phyloP scores from a whole-genome alignment of 305 asterid genomes.

The Fraxinus velutina region DNA sequence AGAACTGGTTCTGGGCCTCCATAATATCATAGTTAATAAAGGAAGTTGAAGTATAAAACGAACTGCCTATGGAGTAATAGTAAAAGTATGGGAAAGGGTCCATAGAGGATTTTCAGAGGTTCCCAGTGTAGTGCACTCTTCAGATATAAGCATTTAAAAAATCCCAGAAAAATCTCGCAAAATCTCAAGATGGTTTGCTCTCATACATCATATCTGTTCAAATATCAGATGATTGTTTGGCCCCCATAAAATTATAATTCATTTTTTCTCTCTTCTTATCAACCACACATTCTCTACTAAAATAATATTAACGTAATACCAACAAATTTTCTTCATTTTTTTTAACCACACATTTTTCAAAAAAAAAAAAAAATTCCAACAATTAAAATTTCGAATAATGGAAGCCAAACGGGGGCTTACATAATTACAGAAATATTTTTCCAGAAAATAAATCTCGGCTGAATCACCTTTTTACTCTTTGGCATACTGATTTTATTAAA shows the following conservation, averaged over 20 bases:
- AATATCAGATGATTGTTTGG: not conserved
- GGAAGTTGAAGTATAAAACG: not conserved
- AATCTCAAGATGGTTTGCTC: not conserved
- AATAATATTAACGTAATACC: too few species aligned
- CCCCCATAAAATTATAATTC: not conserved
- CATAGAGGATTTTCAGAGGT: not conserved
- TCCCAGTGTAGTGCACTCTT: not conserved
- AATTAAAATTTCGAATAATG: not conserved
- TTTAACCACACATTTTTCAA: not conserved
- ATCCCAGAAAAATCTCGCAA: not conserved
- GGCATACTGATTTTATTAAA: not conserved
- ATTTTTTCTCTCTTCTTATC: not conserved
- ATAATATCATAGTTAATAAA: not conserved
- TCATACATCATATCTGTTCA: not conserved
- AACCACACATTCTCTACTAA: not conserved
- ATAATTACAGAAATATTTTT: not conserved
- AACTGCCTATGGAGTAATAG: not conserved
- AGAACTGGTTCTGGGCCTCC: not conserved
- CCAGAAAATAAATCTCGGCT: not conserved
- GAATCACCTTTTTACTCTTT: not conserved
- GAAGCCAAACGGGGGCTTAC: not conserved
- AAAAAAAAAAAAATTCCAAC: not conserved
- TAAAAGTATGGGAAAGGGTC: not conserved
- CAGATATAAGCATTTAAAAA: not conserved
- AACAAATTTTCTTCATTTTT: too few species aligned